A percentile compares a stretch with the other conserved stretches of the same genome.
Evolutionary conservation across 306 rosid species (phyloP).

Genomic region (Inga leiocalycina): DNA sequence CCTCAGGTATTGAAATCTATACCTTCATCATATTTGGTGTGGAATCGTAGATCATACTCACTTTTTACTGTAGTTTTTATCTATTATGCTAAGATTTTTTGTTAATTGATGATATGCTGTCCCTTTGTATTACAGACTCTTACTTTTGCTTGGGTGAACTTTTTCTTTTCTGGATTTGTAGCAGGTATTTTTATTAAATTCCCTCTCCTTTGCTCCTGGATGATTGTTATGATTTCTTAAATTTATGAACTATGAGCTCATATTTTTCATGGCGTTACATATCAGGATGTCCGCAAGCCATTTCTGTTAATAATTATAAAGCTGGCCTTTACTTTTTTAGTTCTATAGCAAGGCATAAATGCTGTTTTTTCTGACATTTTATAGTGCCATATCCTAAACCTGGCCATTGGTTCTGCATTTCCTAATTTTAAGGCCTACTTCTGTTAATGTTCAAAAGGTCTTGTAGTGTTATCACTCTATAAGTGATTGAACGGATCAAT

Average conservation of each 20-base stretch:
- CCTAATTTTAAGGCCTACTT: slow-evolving; percentile 17
- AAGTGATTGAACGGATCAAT: slow-evolving; percentile 12
- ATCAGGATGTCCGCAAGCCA: background rate
- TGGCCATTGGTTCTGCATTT: slow-evolving; percentile 14
- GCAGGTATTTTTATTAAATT: slow-evolving; percentile 64
- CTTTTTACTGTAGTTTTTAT: background rate
- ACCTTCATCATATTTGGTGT: slow-evolving; percentile 9
- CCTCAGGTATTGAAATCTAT: slow-evolving; percentile 72
- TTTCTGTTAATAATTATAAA: slow-evolving; percentile 5
- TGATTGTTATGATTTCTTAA: slow-evolving; percentile 15
- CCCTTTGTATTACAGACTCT: slow-evolving; percentile 75
- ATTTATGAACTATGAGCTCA: slow-evolving; percentile 3
- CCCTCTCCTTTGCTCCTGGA: slow-evolving; percentile 1
- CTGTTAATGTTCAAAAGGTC: slow-evolving; percentile 2
- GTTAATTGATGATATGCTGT: slow-evolving; percentile 26
- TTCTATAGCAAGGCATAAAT: background rate
- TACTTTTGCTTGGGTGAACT: slow-evolving; percentile 99
- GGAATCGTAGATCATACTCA: slow-evolving; percentile 23
- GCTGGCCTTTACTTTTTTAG: background rate
- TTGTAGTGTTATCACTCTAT: background rate
- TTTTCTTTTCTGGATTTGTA: slow-evolving; percentile 98
- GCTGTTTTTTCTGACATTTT: background rate
- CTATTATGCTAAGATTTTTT: slow-evolving; percentile 8
- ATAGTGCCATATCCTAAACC: slow-evolving; percentile 12
- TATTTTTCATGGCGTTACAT: slow-evolving; percentile 6